Conservation (phyloP, 2,329 filamentous ascomycete species). For the Chaetomium sp. region DNA sequence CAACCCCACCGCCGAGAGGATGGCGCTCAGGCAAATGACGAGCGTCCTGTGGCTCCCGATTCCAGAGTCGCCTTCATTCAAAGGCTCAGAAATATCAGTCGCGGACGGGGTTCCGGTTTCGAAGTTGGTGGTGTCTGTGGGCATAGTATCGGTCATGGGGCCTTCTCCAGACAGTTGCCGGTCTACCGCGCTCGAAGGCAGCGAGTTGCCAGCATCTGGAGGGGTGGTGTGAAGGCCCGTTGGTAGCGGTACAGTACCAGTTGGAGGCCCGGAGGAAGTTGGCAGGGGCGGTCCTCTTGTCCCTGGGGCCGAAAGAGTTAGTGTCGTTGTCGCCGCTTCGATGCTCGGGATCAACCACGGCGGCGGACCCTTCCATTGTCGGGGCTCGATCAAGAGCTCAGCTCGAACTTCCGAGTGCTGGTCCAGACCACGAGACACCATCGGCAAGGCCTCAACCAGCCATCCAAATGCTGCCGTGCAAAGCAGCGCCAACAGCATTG, state of each 20-base stretch:
- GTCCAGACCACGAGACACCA: slow-evolving; percentile 3
- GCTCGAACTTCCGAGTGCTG: slow-evolving; percentile 3
- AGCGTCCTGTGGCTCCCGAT: slow-evolving; percentile 44
- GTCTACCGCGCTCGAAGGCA: slow-evolving; percentile 10
- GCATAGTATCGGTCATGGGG: slow-evolving; percentile 32
- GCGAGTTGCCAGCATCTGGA: slow-evolving; percentile 7
- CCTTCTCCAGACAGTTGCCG: slow-evolving; percentile 21
- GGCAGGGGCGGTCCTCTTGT: slow-evolving; percentile 1
- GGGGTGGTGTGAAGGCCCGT: slow-evolving; percentile 2
- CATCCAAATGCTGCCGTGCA: slow-evolving; percentile 19
- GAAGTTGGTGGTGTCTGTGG: slow-evolving; percentile 23
- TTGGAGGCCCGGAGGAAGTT: not conserved
- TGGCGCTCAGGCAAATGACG: slow-evolving; percentile 55
- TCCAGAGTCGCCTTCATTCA: slow-evolving; percentile 25
- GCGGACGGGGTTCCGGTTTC: slow-evolving; percentile 21
- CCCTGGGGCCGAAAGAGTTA: slow-evolving; percentile 28
- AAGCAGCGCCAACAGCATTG: slow-evolving; percentile 30
- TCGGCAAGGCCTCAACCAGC: slow-evolving; percentile 19
- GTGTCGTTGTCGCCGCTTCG: slow-evolving; percentile 26
- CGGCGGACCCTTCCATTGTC: slow-evolving; percentile 11
- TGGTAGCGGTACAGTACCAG: not conserved
- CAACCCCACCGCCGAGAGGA: slow-evolving; percentile 50
- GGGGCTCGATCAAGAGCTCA: not conserved
- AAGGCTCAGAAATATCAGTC: slow-evolving; percentile 19
- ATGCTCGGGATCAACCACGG: slow-evolving; percentile 4